These are phyloP conservation scores for Pichia sp. DNA, from an alignment of 1,139 yeast genomes.

Conservation along the genomic window DNA sequence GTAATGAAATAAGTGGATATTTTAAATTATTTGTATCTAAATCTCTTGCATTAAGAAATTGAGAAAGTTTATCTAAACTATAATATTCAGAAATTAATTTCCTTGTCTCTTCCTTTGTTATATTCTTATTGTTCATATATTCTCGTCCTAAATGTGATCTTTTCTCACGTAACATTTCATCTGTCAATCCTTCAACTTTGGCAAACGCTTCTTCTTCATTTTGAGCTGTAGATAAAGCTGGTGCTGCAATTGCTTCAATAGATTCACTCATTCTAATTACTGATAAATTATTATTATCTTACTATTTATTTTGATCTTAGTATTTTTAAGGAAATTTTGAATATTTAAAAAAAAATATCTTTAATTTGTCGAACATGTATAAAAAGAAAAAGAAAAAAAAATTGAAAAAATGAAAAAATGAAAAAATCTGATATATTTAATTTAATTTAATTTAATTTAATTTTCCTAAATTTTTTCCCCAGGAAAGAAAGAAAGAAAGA, in stretches of 20 bases:
- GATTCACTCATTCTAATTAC: neutral
- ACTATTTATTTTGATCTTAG: too few relatives aligned
- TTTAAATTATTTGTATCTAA: conserved; percentile 23
- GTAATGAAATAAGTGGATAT: conserved; percentile 62
- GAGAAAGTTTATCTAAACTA: conserved; percentile 41
- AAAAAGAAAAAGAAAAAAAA: too few relatives aligned
- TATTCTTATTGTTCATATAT: conserved; percentile 8
- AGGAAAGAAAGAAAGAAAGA: too few relatives aligned
- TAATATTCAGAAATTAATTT: conserved; percentile 43
- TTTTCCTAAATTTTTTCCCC: too few relatives aligned
- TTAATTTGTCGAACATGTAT: too few relatives aligned
- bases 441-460: too few relatives aligned
- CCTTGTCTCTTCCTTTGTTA: conserved; percentile 26
- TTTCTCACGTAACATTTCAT: conserved; percentile 10
- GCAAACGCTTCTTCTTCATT: conserved; percentile 27
- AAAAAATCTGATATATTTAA: too few relatives aligned
- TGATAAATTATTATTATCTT: neutral
- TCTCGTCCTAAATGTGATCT: conserved; percentile 27
- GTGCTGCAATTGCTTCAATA: conserved; percentile 21
- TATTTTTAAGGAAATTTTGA: too few relatives aligned
- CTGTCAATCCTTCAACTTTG: conserved; percentile 15
- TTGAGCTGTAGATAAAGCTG: conserved; percentile 30
- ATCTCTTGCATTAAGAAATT: conserved; percentile 32
- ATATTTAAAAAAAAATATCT: too few relatives aligned
- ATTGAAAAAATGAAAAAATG: too few relatives aligned